Conservation (phyloP, 768 basidiomycete genomes). For the Coprinopsis sp. region DNA sequence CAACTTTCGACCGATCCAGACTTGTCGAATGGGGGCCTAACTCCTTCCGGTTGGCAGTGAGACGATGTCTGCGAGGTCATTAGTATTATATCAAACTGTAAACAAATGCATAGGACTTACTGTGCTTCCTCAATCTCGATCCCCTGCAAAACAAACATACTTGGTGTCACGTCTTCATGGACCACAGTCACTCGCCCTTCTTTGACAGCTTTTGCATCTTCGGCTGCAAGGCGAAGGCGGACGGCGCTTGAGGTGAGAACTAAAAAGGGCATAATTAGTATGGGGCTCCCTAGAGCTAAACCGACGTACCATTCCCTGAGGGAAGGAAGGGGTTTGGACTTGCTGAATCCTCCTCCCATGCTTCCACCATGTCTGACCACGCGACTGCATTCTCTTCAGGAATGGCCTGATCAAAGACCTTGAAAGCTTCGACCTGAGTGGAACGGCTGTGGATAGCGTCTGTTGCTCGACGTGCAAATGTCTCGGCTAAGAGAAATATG, state of each 20-base stretch:
- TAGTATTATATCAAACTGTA: background rate
- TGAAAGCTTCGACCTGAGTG: no score
- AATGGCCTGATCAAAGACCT: slow-evolving; percentile 9
- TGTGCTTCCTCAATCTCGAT: slow-evolving; percentile 31
- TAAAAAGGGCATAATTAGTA: background rate
- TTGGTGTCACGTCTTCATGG: slow-evolving; percentile 17
- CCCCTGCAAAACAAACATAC: slow-evolving; percentile 23
- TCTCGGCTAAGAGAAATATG: background rate
- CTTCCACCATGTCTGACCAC: slow-evolving; percentile 18
- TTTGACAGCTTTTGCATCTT: slow-evolving; percentile 16
- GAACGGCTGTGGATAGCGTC: no score
- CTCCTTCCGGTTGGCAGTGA: slow-evolving; percentile 10
- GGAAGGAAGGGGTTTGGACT: slow-evolving; percentile 17
- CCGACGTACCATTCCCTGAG: slow-evolving; percentile 3
- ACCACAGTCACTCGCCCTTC: slow-evolving; percentile 1
- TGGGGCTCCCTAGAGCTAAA: background rate
- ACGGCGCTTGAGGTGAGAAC: slow-evolving; percentile 15
- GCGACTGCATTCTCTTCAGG: background rate
- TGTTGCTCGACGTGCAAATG: no score
- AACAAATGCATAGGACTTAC: slow-evolving; percentile 16
- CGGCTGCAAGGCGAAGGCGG: slow-evolving; percentile 18
- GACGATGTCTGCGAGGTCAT: slow-evolving; percentile 11
- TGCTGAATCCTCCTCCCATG: slow-evolving; percentile 20
- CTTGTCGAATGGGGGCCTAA: slow-evolving; percentile 21
- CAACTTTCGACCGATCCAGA: slow-evolving; percentile 23